Percentiles rank a stretch among this genome's conserved stretches.
phyloP scores from a whole-genome alignment of 805 yeast genomes.

The Candida golubevii region DNA sequence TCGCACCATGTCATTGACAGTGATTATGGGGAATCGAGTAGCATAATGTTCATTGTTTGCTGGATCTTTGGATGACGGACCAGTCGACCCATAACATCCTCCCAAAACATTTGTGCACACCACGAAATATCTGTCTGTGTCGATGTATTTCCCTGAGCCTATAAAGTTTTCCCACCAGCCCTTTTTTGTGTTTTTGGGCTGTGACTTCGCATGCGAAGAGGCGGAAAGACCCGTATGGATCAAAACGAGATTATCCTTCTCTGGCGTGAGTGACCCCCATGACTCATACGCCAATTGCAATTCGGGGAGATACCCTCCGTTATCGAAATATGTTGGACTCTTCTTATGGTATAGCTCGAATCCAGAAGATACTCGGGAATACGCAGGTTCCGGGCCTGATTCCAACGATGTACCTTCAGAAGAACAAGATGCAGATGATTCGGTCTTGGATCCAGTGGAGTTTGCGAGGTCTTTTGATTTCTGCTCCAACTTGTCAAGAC shows the following conservation, averaged over 20 bases:
- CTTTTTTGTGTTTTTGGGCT: conserved; percentile 56
- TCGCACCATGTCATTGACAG: conserved; percentile 86
- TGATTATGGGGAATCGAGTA: conserved; percentile 80
- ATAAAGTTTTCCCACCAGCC: conserved; percentile 98
- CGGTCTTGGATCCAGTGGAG: conserved; percentile 14
- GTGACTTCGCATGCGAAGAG: conserved; percentile 89
- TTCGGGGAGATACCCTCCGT: conserved; percentile 73
- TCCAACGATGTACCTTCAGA: conserved; percentile 38
- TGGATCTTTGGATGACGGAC: conserved; percentile 81
- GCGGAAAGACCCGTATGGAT: conserved; percentile 92
- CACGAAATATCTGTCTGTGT: conserved; percentile 75
- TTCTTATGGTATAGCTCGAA: conserved; percentile 53
- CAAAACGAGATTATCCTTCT: conserved; percentile 66
- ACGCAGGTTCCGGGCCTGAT: conserved; percentile 83
- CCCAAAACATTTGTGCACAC: conserved; percentile 91
- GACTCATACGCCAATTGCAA: conserved; percentile 87
- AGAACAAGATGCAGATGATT: conserved; percentile 2
- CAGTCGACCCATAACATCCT: conserved; percentile 93
- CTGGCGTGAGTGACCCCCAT: conserved; percentile 74
- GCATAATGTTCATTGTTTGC: conserved; percentile 65
- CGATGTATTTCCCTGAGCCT: conserved; percentile 77
- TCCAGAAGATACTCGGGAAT: conserved; percentile 64
- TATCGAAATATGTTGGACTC: conserved; percentile 67
- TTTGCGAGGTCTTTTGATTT: conserved; percentile 37
- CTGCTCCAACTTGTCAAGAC: conserved; percentile 71